Conservation (phyloP, 108 stramenopile genomes). For the Cyclotella sp. region DNA sequence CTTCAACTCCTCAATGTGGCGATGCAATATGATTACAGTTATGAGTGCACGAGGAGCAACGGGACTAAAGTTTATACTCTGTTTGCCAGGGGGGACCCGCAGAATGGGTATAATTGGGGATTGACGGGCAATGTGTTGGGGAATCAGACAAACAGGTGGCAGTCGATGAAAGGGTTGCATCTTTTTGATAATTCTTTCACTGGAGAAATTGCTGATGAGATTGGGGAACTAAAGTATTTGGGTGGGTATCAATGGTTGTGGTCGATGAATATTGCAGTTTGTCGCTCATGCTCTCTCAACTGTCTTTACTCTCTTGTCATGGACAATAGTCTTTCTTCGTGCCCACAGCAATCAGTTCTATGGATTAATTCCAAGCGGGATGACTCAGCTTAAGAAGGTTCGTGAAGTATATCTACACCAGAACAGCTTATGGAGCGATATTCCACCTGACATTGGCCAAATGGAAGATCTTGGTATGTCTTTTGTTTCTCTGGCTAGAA, state of each 20-base stretch:
- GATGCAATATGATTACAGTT: conserved; percentile 37
- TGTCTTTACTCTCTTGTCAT: background rate
- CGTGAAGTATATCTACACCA: conserved; percentile 30
- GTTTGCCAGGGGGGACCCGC: conserved; percentile 10
- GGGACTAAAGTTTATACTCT: conserved; percentile 29
- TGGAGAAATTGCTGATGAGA: conserved; percentile 19
- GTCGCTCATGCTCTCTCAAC: background rate
- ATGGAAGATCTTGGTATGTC: conserved; percentile 42
- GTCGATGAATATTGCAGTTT: background rate
- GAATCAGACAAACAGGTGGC: conserved; percentile 23
- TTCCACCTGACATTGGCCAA: conserved; percentile 53
- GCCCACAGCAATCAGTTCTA: conserved; percentile 45
- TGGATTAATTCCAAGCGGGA: conserved; percentile 52
- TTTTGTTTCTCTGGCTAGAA: background rate
- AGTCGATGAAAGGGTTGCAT: conserved; percentile 48
- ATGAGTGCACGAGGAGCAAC: conserved; percentile 20
- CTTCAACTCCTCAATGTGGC: conserved; percentile 47
- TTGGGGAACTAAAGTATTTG: conserved; percentile 50
- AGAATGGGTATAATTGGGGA: conserved; percentile 21
- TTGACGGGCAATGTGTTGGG: conserved; percentile 26
- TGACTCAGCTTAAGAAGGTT: conserved; percentile 38
- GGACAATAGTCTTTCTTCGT: conserved; percentile 29
- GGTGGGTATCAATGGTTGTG: conserved; percentile 12
- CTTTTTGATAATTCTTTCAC: conserved; percentile 49
- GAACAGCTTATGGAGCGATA: conserved; percentile 41